These are phyloP conservation scores for Curvularia spicifera DNA, from an alignment of 2,329 filamentous ascomycete genomes.

Conservation along the genomic window DNA sequence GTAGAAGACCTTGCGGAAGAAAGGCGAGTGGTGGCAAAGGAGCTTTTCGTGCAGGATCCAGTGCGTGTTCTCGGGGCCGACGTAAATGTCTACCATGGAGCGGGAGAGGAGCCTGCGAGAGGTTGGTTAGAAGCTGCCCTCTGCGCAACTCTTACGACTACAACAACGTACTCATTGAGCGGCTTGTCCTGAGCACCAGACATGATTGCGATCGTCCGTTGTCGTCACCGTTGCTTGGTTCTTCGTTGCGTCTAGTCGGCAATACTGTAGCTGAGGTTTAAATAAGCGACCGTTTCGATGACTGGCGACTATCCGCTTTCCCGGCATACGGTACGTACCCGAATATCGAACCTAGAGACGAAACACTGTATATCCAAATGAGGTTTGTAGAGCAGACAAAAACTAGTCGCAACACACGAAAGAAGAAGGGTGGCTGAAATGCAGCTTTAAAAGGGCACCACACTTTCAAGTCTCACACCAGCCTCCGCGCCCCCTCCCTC, in stretches of 20 bases:
- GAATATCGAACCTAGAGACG: background rate
- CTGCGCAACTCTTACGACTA: background rate
- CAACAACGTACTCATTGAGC: constrained; percentile 42
- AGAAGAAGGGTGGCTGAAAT: background rate
- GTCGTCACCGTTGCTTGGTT: too few species aligned
- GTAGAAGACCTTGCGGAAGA: constrained; percentile 62
- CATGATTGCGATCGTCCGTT: constrained; percentile 25
- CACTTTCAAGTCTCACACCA: constrained; percentile 4
- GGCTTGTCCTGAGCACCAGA: constrained; percentile 34
- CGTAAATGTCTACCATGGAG: constrained; percentile 63
- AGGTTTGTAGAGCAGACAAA: background rate
- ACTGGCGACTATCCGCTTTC: constrained; percentile 5
- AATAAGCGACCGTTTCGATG: constrained; percentile 13
- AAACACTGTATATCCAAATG: background rate
- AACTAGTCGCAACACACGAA: background rate
- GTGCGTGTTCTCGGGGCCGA: constrained; percentile 61
- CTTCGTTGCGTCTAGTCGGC: background rate
- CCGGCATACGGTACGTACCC: background rate
- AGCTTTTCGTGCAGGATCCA: constrained; percentile 64
- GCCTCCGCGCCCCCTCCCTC: background rate
- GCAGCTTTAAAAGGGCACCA: background rate
- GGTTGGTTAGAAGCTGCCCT: background rate
- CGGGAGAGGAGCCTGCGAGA: constrained; percentile 58
- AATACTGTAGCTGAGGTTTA: background rate
- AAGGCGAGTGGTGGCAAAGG: constrained; percentile 60